Evolutionary conservation across 495 filamentous ascomycete genomes (phyloP).

Genomic region (Penicillium malachiteum): DNA sequence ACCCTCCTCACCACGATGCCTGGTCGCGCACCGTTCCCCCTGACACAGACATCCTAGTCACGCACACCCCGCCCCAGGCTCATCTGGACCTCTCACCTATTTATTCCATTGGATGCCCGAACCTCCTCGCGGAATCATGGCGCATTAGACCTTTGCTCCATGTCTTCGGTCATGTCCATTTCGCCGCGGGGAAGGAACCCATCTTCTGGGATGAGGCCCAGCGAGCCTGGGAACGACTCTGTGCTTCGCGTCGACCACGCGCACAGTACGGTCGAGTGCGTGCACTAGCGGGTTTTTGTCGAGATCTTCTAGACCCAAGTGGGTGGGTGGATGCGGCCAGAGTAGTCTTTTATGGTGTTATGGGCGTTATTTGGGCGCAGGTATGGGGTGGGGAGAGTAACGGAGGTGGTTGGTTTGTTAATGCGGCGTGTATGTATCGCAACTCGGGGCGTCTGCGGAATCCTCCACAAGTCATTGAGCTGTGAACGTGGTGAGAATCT

Average conservation of each 20-base stretch:
- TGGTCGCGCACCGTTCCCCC: conserved; percentile 68
- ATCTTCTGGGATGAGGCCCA: conserved; percentile 81
- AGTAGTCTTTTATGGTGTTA: conserved; percentile 61
- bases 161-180: conserved; percentile 89
- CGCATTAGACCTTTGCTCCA: conserved; percentile 75
- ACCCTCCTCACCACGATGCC: conserved; percentile 56
- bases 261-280: conserved; percentile 24
- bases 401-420: conserved; percentile 64
- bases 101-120: conserved; percentile 68
- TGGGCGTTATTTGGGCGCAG: conserved; percentile 66
- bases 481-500: conserved; percentile 17
- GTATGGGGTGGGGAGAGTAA: conserved; percentile 64
- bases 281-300: conserved; percentile 42
- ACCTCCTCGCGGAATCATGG: conserved; percentile 75
- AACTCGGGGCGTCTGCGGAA: conserved; percentile 66
- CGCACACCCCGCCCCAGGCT: conserved; percentile 68
- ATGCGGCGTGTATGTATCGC: conserved; percentile 71
- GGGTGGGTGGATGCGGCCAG: conserved; percentile 63
- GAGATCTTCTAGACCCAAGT: conserved; percentile 50
- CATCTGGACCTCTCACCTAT: conserved; percentile 68
- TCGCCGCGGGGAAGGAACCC: conserved; percentile 57
- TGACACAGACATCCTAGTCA: conserved; percentile 80
- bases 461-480: conserved; percentile 57
- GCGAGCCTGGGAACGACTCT: conserved; percentile 64
- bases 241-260: conserved; percentile 32